Percentiles rank a stretch among this genome's conserved stretches.
These are phyloP conservation scores for Zalerion maritima DNA, from an alignment of 495 filamentous ascomycete species.

Conservation along the genomic window DNA sequence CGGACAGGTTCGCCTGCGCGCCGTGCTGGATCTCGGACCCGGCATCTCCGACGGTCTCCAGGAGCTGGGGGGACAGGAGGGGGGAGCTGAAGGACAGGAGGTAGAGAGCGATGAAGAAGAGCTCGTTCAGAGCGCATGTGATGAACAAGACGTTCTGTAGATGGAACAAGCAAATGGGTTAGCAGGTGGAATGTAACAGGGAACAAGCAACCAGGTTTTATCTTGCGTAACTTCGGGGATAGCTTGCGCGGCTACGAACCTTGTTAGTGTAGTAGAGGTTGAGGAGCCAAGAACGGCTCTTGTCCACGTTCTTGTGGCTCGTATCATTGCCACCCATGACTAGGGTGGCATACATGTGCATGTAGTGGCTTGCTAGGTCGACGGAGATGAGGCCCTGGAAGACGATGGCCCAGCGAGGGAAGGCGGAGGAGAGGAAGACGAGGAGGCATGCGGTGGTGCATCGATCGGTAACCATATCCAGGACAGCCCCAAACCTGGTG, in stretches of 20 bases:
- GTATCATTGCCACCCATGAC: conserved; percentile 61
- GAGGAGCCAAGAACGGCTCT: conserved; percentile 60
- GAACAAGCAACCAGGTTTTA: conserved; percentile 3
- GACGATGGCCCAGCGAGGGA: conserved; percentile 78
- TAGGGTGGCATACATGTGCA: conserved; percentile 93
- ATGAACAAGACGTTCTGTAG: conserved; percentile 75
- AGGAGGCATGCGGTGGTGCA: conserved; percentile 90
- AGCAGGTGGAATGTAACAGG: conserved; percentile 1
- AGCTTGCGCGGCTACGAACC: conserved; percentile 35
- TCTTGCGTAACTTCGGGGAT: neutral
- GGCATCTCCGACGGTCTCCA: conserved; percentile 31
- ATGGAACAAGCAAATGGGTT: conserved; percentile 9
- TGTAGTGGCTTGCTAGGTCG: conserved; percentile 91
- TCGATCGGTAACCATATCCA: conserved; percentile 86
- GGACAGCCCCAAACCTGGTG: conserved; percentile 84
- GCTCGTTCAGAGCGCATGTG: conserved; percentile 80
- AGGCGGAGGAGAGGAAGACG: conserved; percentile 84
- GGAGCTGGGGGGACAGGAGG: conserved; percentile 66
- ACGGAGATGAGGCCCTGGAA: conserved; percentile 87
- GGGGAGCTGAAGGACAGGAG: conserved; percentile 92
- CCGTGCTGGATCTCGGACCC: conserved; percentile 44
- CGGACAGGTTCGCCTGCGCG: conserved; percentile 46
- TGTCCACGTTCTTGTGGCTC: conserved; percentile 90
- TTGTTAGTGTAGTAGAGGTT: conserved; percentile 95
- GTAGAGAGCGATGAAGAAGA: conserved; percentile 96